These are phyloP conservation scores for Hortiboletus campestris DNA, from an alignment of 768 basidiomycete genomes.

Conservation along the genomic window DNA sequence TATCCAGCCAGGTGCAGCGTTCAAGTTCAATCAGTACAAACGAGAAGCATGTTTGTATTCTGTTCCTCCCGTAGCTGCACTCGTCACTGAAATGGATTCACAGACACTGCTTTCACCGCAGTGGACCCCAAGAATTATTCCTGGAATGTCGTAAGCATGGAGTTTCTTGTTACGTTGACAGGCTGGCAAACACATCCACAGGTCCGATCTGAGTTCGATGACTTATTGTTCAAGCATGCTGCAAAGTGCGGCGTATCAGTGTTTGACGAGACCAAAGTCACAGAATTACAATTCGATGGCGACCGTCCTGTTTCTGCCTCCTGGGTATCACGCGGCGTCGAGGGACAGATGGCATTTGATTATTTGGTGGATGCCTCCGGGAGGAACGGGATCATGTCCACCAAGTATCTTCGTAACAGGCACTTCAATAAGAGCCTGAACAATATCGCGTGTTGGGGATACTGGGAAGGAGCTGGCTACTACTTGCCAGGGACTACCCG, in stretches of 20 bases:
- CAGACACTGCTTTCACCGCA: constrained; percentile 7
- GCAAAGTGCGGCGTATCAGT: not conserved
- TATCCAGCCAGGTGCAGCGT: constrained; percentile 5
- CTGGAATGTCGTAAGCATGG: constrained; percentile 4
- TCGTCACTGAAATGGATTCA: not conserved
- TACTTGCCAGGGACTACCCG: constrained; percentile 33
- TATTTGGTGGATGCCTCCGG: constrained; percentile 14
- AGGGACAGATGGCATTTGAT: constrained; percentile 4
- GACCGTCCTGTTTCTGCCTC: no score
- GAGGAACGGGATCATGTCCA: constrained; percentile 13
- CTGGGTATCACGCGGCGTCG: no score
- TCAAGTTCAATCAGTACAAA: constrained; percentile 15
- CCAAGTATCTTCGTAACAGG: constrained; percentile 35
- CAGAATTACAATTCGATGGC: constrained; percentile 1
- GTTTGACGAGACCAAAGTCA: constrained; percentile 6
- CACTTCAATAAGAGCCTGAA: constrained; percentile 33
- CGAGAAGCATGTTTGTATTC: constrained; percentile 10
- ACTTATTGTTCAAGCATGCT: not conserved
- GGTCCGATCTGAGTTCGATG: constrained; percentile 8
- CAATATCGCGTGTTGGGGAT: constrained; percentile 38
- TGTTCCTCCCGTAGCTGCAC: no score
- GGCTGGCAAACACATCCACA: not conserved
- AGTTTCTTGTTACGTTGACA: no score
- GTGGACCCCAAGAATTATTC: not conserved
- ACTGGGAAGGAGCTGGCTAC: constrained; percentile 31